Evolutionary conservation across 148 eudicot genomes (phyloP).

Genomic region (Chenopodium suecicum): DNA sequence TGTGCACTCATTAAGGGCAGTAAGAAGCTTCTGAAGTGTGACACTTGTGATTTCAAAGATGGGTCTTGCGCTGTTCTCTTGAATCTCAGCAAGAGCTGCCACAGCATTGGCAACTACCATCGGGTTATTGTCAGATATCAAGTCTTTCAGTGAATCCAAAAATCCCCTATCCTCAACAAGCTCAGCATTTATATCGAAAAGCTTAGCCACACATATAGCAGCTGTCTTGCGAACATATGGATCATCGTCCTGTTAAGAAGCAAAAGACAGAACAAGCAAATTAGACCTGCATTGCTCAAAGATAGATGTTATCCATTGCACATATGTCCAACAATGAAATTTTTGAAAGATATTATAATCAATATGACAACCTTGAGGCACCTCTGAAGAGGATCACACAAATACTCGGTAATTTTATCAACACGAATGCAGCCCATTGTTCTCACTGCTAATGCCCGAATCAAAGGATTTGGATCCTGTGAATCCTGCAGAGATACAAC

Average conservation of each 20-base stretch:
- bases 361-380: slow-evolving; percentile 81
- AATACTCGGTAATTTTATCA: slow-evolving; percentile 95
- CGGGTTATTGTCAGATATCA: slow-evolving; percentile 98
- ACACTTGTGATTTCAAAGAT: slow-evolving; percentile 90
- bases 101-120: slow-evolving; percentile 99
- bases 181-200: slow-evolving; percentile 97
- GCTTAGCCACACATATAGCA: slow-evolving; percentile 99
- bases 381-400: slow-evolving; percentile 98
- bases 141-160: slow-evolving; percentile 90
- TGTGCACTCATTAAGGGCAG: slow-evolving; percentile 98
- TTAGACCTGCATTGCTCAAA: not conserved
- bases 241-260: slow-evolving; percentile 81
- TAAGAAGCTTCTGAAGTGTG: slow-evolving; percentile 88
- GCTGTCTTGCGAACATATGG: slow-evolving; percentile 99
- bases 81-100: slow-evolving; percentile 98
- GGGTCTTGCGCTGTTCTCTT: slow-evolving; percentile 79
- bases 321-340: slow-evolving; percentile 12
- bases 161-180: slow-evolving; percentile 98
- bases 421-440: slow-evolving; percentile 99
- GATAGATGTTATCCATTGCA: slow-evolving; percentile 6
- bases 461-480: slow-evolving; percentile 95
- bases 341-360: not conserved
- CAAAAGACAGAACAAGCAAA: not conserved
- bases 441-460: slow-evolving; percentile 97
- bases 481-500: slow-evolving; percentile 66